Conservation (phyloP, 345 rosid genomes). For the Eucalyptus cladocalyx region DNA sequence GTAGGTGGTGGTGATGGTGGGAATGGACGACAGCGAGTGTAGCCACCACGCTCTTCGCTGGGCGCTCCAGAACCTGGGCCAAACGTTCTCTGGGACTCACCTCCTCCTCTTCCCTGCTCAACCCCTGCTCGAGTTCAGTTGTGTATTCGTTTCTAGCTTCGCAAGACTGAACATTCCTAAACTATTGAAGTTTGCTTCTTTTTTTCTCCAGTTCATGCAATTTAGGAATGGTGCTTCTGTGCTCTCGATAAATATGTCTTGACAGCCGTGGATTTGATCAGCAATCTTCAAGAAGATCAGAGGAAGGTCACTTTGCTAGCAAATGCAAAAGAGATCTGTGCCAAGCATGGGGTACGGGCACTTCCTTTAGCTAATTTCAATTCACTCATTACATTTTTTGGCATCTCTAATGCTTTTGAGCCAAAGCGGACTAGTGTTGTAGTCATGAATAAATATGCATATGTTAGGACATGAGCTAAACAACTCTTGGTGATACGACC, state of each 20-base stretch:
- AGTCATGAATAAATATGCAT: neutral
- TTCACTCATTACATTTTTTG: neutral
- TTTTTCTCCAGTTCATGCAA: neutral
- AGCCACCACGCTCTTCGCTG: neutral
- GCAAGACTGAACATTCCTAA: neutral
- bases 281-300: neutral
- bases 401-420: neutral
- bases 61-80: neutral
- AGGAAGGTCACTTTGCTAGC: constrained; percentile 1
- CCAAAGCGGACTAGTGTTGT: neutral
- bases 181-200: neutral
- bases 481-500: neutral
- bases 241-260: neutral
- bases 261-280: constrained; percentile 6
- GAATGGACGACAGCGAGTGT: neutral
- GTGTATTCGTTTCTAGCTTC: neutral
- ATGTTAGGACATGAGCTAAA: neutral
- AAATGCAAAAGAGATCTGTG: constrained; percentile 15
- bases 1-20: neutral
- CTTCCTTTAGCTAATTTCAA: neutral
- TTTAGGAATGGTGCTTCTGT: neutral
- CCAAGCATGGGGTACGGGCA: constrained; percentile 10
- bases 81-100: neutral
- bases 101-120: neutral
- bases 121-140: neutral